These are phyloP conservation scores for Penicillium sp. DNA, from an alignment of 2,329 filamentous ascomycete genomes.

Conservation along the genomic window DNA sequence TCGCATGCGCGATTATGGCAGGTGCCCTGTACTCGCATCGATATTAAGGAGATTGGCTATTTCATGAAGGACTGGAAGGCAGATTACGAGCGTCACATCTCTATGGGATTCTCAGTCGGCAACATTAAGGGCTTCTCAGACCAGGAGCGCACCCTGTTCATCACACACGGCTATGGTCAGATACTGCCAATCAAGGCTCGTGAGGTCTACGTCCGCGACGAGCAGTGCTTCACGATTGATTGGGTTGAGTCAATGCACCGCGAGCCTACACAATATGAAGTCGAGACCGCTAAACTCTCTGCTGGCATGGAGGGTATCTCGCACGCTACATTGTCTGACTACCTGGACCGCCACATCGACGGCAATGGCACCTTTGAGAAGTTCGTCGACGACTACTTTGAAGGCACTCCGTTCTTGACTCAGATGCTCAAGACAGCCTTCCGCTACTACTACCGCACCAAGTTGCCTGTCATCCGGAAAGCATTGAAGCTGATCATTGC, in stretches of 20 bases:
- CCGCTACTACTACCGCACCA: conserved; percentile 86
- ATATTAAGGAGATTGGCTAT: conserved; percentile 97
- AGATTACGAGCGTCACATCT: conserved; percentile 89
- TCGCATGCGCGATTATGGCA: conserved; percentile 96
- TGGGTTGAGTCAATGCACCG: conserved; percentile 83
- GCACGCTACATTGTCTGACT: conserved; percentile 76
- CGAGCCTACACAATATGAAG: conserved; percentile 76
- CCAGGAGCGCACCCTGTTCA: conserved; percentile 70
- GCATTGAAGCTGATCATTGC: conserved; percentile 91
- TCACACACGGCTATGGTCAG: conserved; percentile 94
- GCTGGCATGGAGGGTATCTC: conserved; percentile 87
- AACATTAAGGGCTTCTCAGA: conserved; percentile 85
- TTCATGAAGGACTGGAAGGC: conserved; percentile 99
- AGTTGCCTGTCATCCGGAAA: conserved; percentile 87
- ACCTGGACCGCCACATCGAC: conserved; percentile 93
- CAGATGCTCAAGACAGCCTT: conserved; percentile 96
- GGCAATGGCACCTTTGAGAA: conserved; percentile 84
- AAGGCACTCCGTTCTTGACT: conserved; percentile 90
- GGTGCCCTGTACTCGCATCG: conserved; percentile 94
- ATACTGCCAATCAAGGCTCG: conserved; percentile 89
- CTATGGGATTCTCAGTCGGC: conserved; percentile 81
- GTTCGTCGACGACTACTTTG: conserved; percentile 94
- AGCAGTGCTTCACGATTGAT: conserved; percentile 88
- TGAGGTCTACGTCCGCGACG: conserved; percentile 88
- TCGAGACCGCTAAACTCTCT: conserved; percentile 83